Evolutionary conservation across 495 filamentous ascomycete genomes (phyloP).

Genomic region (Podospora australis): DNA sequence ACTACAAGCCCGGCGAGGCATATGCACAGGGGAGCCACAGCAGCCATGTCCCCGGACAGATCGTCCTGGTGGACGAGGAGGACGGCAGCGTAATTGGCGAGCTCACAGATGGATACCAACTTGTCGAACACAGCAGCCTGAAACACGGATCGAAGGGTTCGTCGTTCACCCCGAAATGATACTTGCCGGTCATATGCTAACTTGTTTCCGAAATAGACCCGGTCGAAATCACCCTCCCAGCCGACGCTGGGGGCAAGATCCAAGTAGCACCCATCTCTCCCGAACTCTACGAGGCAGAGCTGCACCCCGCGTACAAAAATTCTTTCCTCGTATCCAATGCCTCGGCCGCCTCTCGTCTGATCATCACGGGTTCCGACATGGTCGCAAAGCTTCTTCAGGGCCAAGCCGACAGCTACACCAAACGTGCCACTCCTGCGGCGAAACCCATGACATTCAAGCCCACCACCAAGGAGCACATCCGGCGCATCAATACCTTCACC

Average conservation of each 20-base stretch:
- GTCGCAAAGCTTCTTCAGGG: conserved; percentile 67
- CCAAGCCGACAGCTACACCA: conserved; percentile 74
- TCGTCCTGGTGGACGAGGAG: conserved; percentile 94
- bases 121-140: conserved; percentile 67
- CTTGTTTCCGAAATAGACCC: conserved; percentile 52
- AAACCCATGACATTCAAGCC: conserved; percentile 86
- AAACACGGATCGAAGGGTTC: conserved; percentile 82
- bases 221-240: conserved; percentile 80
- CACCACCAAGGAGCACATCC: conserved; percentile 72
- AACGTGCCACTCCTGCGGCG: conserved; percentile 63
- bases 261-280: conserved; percentile 67
- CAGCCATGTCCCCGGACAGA: conserved; percentile 54
- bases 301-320: conserved; percentile 83
- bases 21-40: conserved; percentile 54
- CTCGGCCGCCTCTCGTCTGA: conserved; percentile 81
- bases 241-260: conserved; percentile 64
- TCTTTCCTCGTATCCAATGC: conserved; percentile 85
- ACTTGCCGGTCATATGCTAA: neutral
- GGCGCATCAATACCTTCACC: conserved; percentile 78
- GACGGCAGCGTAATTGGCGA: conserved; percentile 93
- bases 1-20: conserved; percentile 71
- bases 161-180: conserved; percentile 13
- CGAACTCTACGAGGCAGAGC: conserved; percentile 72
- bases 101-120: conserved; percentile 70
- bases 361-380: conserved; percentile 78